phyloP scores from a whole-genome alignment of 345 rosid genomes.

The Luvunga scandens region DNA sequence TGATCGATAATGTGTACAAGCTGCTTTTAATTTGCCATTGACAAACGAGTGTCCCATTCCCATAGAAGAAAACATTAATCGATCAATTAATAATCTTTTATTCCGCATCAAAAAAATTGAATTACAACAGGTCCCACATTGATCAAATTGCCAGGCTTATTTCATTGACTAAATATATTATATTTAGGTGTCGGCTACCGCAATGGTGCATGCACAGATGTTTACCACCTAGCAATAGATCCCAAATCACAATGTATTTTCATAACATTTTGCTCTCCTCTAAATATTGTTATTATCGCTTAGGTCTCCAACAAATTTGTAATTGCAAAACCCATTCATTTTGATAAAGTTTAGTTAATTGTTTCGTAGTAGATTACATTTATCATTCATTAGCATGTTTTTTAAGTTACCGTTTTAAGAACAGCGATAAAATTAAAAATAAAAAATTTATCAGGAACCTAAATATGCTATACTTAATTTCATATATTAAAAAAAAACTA shows the following conservation, averaged over 20 bases:
- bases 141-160: constrained; percentile 9
- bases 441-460: too few relatives aligned
- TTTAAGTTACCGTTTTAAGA: too few relatives aligned
- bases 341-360: too few relatives aligned
- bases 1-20: not conserved
- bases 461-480: too few relatives aligned
- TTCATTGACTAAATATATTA: constrained; percentile 24
- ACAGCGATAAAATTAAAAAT: too few relatives aligned
- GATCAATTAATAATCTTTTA: not conserved
- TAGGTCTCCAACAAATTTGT: too few relatives aligned
- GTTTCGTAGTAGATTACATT: too few relatives aligned
- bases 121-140: constrained; percentile 22
- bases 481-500: too few relatives aligned
- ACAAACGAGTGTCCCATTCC: not conserved
- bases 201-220: not conserved
- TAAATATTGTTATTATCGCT: too few relatives aligned
- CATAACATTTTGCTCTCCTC: not conserved
- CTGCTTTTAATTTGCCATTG: not conserved
- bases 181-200: constrained; percentile 15
- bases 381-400: too few relatives aligned
- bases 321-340: too few relatives aligned
- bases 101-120: constrained; percentile 10
- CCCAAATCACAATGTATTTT: not conserved
- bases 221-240: not conserved
- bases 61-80: not conserved